phyloP scores from a whole-genome alignment of 2,329 filamentous ascomycete genomes.

The Exophiala alcalophila region DNA sequence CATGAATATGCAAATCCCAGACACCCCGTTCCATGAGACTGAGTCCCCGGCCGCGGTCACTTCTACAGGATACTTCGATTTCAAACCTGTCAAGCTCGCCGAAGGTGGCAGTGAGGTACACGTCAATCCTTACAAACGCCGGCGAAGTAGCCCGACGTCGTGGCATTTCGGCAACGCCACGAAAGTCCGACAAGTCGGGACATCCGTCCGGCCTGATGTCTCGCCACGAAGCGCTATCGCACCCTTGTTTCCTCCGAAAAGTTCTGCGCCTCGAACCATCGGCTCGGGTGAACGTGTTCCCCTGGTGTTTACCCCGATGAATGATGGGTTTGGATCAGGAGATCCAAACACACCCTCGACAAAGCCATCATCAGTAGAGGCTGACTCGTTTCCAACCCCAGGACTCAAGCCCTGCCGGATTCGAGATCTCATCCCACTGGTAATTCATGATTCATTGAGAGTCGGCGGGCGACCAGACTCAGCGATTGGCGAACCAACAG shows the following conservation, averaged over 20 bases:
- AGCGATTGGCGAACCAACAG: constrained; percentile 43
- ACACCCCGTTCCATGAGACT: constrained; percentile 51
- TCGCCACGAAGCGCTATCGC: constrained; percentile 28
- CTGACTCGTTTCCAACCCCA: constrained; percentile 34
- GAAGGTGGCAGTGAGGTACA: constrained; percentile 45
- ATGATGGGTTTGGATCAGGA: constrained; percentile 12
- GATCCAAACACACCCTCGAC: constrained; percentile 20
- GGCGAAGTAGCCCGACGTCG: constrained; percentile 42
- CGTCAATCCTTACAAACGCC: constrained; percentile 46
- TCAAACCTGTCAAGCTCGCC: constrained; percentile 41
- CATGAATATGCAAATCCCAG: constrained; percentile 71
- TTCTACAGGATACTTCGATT: constrained; percentile 33
- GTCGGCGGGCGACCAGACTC: constrained; percentile 49
- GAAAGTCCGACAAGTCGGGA: constrained; percentile 39
- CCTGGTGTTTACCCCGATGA: constrained; percentile 16
- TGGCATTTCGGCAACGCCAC: constrained; percentile 36
- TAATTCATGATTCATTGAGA: constrained; percentile 49
- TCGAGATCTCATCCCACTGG: constrained; percentile 45
- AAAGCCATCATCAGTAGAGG: constrained; percentile 18
- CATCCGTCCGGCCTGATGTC: constrained; percentile 39
- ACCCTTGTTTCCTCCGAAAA: constrained; percentile 2
- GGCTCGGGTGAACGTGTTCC: constrained; percentile 16
- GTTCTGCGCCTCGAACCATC: constrained; percentile 21
- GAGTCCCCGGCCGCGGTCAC: constrained; percentile 35
- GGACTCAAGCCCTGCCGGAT: constrained; percentile 45